Evolutionary conservation across 495 filamentous ascomycete species (phyloP).

Genomic region (Schizothecium vesticola): DNA sequence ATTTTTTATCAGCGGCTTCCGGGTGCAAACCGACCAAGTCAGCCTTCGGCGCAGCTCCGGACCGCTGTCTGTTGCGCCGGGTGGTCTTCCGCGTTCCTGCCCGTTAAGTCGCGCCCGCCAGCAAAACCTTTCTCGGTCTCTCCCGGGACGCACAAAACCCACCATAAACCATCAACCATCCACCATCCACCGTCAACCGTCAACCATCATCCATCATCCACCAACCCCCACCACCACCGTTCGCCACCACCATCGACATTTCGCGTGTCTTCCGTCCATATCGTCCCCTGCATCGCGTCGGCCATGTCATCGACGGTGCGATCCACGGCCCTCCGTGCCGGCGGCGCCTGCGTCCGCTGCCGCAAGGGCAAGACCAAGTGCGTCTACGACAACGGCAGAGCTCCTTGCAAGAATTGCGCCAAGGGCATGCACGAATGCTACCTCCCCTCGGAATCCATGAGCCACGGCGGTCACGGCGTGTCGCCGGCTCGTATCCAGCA

Average conservation of each 20-base stretch:
- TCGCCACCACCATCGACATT: not conserved
- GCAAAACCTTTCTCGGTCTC: constrained; percentile 9
- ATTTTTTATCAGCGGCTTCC: not conserved
- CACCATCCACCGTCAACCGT: not conserved
- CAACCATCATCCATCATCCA: not conserved
- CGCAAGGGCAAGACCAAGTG: constrained; percentile 52
- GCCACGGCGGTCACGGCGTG: constrained; percentile 43
- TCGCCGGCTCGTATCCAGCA: constrained; percentile 31
- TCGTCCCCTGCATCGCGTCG: not conserved
- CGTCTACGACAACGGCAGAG: constrained; percentile 48
- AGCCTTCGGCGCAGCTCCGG: constrained; percentile 23
- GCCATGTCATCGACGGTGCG: constrained; percentile 42
- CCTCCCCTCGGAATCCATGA: constrained; percentile 46
- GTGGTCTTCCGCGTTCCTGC: not conserved
- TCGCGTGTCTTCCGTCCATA: not conserved
- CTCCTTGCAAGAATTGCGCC: constrained; percentile 50
- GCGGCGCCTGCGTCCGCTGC: constrained; percentile 50
- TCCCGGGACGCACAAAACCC: not conserved
- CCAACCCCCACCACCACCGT: not conserved
- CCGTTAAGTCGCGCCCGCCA: not conserved
- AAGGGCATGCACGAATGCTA: constrained; percentile 52
- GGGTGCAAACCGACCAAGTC: not conserved
- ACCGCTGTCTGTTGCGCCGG: constrained; percentile 14
- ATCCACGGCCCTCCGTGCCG: constrained; percentile 47
- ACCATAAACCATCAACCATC: not conserved